Percentiles rank a stretch among this genome's conserved stretches.
phyloP scores from a whole-genome alignment of 2,329 filamentous ascomycete genomes.

The Trichoderma lentiforme region DNA sequence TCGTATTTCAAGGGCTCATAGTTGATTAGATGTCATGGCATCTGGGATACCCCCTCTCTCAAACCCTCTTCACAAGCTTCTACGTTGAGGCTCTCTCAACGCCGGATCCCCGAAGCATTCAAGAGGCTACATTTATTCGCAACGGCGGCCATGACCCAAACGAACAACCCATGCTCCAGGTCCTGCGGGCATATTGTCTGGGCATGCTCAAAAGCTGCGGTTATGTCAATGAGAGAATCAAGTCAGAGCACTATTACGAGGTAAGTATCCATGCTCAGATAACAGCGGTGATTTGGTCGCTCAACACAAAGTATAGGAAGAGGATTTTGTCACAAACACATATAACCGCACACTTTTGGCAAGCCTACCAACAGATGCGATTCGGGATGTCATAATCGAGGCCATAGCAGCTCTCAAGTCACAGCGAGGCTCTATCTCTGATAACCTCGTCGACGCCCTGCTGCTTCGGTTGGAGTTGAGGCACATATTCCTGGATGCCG shows the following conservation, averaged over 20 bases:
- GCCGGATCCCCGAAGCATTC: conserved; percentile 60
- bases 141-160: conserved; percentile 29
- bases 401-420: conserved; percentile 52
- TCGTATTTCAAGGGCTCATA: background rate
- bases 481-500: conserved; percentile 56
- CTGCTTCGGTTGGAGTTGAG: conserved; percentile 64
- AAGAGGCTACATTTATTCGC: conserved; percentile 61
- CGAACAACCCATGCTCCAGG: conserved; percentile 50
- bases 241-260: conserved; percentile 87
- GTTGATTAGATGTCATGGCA: conserved; percentile 83
- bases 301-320: conserved; percentile 58
- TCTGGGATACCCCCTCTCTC: conserved; percentile 88
- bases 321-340: conserved; percentile 92
- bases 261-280: conserved; percentile 39
- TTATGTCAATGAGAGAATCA: conserved; percentile 72
- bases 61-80: conserved; percentile 88
- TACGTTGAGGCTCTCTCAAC: conserved; percentile 83
- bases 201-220: conserved; percentile 80
- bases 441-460: conserved; percentile 54
- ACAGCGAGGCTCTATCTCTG: conserved; percentile 36
- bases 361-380: conserved; percentile 54
- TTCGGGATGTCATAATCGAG: conserved; percentile 52
- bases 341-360: conserved; percentile 78
- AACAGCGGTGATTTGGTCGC: background rate
- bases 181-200: conserved; percentile 82